phyloP scores from a whole-genome alignment of 225 moss, liverwort and hornwort species.

The Asterella californica region DNA sequence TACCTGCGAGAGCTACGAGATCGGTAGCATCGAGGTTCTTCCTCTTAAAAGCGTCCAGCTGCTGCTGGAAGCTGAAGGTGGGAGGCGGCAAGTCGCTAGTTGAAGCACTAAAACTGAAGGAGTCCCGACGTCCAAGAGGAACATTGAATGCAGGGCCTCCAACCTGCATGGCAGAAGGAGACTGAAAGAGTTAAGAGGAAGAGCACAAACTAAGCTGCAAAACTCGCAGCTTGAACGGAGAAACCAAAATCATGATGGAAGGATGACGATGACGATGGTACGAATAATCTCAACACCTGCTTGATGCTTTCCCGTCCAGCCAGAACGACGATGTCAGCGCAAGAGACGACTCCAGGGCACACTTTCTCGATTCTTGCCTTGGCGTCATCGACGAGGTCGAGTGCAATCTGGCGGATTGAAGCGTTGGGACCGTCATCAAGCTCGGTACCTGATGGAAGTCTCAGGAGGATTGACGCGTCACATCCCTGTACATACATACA shows the following conservation, averaged over 20 bases:
- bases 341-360: constrained; percentile 49
- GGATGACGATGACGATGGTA: not conserved
- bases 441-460: constrained; percentile 37
- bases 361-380: constrained; percentile 40
- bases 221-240: too few relatives aligned
- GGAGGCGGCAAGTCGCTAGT: constrained; percentile 45
- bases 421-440: constrained; percentile 40
- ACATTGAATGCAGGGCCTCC: constrained; percentile 44
- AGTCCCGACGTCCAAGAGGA: constrained; percentile 42
- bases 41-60: constrained; percentile 22
- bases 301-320: constrained; percentile 36
- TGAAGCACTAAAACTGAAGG: constrained; percentile 33
- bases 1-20: constrained; percentile 52
- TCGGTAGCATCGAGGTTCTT: constrained; percentile 46
- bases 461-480: constrained; percentile 53
- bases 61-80: constrained; percentile 29
- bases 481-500: constrained; percentile 43
- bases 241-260: not conserved
- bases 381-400: constrained; percentile 44
- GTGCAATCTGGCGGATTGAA: constrained; percentile 38
- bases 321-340: constrained; percentile 50
- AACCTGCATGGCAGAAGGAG: constrained; percentile 8
- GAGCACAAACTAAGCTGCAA: too few relatives aligned
- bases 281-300: constrained; percentile 17
- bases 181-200: not conserved